Evolutionary conservation across 176 grass and related monocot species (phyloP), one percentile per base, ranked within the genome.

Genomic region (Elymus sibiricus): DNA sequence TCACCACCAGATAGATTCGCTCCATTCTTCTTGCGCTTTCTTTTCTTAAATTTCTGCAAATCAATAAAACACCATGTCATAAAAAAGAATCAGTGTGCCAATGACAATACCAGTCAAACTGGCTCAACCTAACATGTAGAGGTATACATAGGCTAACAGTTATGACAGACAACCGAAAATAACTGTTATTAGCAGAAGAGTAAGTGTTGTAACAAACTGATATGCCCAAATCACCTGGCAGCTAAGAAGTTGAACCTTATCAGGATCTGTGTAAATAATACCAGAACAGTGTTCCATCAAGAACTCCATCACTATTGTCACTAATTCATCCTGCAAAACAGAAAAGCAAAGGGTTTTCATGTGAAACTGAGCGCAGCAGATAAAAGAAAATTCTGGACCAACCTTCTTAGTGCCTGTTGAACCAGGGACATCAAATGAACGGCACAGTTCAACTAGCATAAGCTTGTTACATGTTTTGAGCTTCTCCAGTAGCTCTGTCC

Each of bases 381-480:
- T 63, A 83, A 86, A 58, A 79, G 66, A 74, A 60, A 89, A 67
- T 59, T 78, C 16, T 56, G 69, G 17, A 76, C 31, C 38, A 83
- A 89, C 84, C 87, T 89, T 86, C 68, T 32, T 89, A 69, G 82
- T 79, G 83, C 74, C 38, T 79, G 75, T 83, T 70, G 75, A 89
- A 56, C 83, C 85, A 87, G 29, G 64, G 17, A 86, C 29, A 81
- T 81, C 29, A 83, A 86, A 76, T 28, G 87, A 91, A 64, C 43
- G 82, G 29, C 86, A 91, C 12, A 87, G 9, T 86, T 84, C 74
- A 5, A 89, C 34, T 63, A 86, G 76, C 3, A 13, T 79, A 70
- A 38, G 0, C 55, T 87, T 87, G 29, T 40, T 89, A 80, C 38
- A 80, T 53, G 28, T 19, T 12, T 26, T 70, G 40, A 92, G 90